A percentile compares a stretch with the other conserved stretches of the same genome.
These are phyloP conservation scores for Colletotrichum godetiae DNA, from an alignment of 2,329 filamentous ascomycete species.

Conservation along the genomic window DNA sequence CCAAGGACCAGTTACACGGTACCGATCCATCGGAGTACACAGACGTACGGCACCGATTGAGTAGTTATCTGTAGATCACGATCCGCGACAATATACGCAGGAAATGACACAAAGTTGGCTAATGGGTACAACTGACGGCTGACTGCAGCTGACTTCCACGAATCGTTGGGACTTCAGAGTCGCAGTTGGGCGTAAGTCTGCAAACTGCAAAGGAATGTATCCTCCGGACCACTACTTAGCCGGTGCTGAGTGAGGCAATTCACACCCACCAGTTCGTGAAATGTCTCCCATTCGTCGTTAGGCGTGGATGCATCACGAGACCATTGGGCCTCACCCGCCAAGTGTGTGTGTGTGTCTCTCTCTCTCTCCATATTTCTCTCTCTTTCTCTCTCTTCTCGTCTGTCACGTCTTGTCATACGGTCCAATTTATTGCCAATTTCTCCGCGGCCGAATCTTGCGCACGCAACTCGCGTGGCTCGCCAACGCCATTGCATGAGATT, in stretches of 20 bases:
- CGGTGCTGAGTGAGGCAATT: not conserved
- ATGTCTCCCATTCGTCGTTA: not conserved
- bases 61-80: not conserved
- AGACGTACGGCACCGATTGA: not conserved
- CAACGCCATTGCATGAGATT: not conserved
- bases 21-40: not conserved
- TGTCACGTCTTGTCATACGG: not conserved
- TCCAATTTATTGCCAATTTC: not conserved
- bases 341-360: not conserved
- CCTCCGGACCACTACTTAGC: slow-evolving; percentile 1
- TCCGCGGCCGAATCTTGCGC: not conserved
- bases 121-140: not conserved
- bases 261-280: not conserved
- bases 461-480: slow-evolving; percentile 14
- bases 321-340: not conserved
- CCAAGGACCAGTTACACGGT: not conserved
- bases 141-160: slow-evolving; percentile 6
- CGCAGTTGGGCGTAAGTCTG: not conserved
- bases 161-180: not conserved
- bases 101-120: not conserved
- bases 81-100: not conserved
- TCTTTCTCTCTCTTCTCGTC: too few species aligned
- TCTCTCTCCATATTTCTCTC: too few species aligned
- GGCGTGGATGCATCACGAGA: not conserved
- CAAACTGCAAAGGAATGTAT: not conserved